Percentiles rank a stretch among this genome's conserved stretches.
Evolutionary conservation across 1,284 basidiomycete genomes (phyloP).

Genomic region (Sphaerobolus stellatus): DNA sequence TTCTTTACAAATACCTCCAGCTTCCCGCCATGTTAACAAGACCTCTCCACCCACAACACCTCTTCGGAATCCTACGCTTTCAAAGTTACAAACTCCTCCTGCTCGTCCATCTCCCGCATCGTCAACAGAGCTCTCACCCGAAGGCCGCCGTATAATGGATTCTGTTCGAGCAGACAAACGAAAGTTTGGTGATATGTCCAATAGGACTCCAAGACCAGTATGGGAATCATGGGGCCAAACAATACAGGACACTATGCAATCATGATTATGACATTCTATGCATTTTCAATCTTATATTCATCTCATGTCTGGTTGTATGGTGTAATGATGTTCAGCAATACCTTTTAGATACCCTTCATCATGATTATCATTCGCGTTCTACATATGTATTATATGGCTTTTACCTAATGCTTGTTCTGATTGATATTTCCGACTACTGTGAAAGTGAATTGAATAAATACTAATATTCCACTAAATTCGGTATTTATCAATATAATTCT

Average conservation of each 20-base stretch:
- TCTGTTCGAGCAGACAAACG: conserved; percentile 50
- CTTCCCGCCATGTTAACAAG: too few relatives aligned
- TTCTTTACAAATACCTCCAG: too few relatives aligned
- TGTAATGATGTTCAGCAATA: too few relatives aligned
- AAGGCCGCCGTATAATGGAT: conserved; percentile 64
- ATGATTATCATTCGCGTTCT: too few relatives aligned
- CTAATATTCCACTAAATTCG: too few relatives aligned
- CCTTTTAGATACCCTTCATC: too few relatives aligned
- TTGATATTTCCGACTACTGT: too few relatives aligned
- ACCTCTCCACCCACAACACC: conserved; percentile 3
- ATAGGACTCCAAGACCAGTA: conserved; percentile 1
- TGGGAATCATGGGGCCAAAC: conserved; percentile 6
- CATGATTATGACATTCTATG: neutral
- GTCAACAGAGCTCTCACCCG: conserved; percentile 68
- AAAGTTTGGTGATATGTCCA: neutral
- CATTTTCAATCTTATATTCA: neutral
- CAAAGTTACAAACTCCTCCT: conserved; percentile 1
- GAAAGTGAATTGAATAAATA: too few relatives aligned
- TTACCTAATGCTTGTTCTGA: too few relatives aligned
- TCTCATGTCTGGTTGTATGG: too few relatives aligned
- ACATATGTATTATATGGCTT: too few relatives aligned
- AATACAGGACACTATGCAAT: conserved; percentile 2
- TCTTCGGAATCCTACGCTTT: neutral
- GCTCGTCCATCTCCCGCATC: conserved; percentile 57
- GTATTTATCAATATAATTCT: too few relatives aligned